phyloP scores from a whole-genome alignment of 1,139 yeast genomes.

The Zygotorulaspora mrakii region DNA sequence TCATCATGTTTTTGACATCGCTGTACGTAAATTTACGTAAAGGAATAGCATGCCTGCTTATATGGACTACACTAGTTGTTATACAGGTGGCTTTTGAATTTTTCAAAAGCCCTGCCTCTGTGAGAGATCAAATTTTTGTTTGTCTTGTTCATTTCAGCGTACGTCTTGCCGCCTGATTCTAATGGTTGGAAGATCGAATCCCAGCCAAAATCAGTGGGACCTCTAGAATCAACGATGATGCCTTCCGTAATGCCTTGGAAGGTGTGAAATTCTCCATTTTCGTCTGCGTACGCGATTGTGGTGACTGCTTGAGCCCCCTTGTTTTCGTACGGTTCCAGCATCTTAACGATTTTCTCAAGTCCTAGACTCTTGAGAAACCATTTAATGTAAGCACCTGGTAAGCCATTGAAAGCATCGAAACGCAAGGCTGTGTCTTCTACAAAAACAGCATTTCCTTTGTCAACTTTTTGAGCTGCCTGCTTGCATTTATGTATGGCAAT shows the following conservation, averaged over 20 bases:
- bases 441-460: slow-evolving; percentile 65
- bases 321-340: slow-evolving; percentile 77
- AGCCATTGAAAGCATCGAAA: slow-evolving; percentile 70
- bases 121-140: slow-evolving; percentile 82
- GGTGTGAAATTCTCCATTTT: slow-evolving; percentile 70
- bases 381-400: slow-evolving; percentile 91
- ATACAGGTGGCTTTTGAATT: slow-evolving; percentile 58
- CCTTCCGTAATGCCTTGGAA: slow-evolving; percentile 89
- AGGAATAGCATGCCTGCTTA: neutral
- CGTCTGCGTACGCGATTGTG: slow-evolving; percentile 87
- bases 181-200: slow-evolving; percentile 84
- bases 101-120: slow-evolving; percentile 74
- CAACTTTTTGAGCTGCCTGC: slow-evolving; percentile 60
- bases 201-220: slow-evolving; percentile 88
- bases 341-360: slow-evolving; percentile 64
- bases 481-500: slow-evolving; percentile 79
- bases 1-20: neutral
- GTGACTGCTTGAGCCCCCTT: slow-evolving; percentile 86
- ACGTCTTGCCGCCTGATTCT: slow-evolving; percentile 51
- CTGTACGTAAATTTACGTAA: neutral
- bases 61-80: slow-evolving; percentile 3
- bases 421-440: slow-evolving; percentile 95
- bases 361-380: slow-evolving; percentile 83
- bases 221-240: slow-evolving; percentile 64
- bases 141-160: slow-evolving; percentile 84